Percentiles rank a stretch among this genome's conserved stretches.
Conservation (phyloP, 2,329 filamentous ascomycete genomes). For the Raffaelea ambrosiae region DNA sequence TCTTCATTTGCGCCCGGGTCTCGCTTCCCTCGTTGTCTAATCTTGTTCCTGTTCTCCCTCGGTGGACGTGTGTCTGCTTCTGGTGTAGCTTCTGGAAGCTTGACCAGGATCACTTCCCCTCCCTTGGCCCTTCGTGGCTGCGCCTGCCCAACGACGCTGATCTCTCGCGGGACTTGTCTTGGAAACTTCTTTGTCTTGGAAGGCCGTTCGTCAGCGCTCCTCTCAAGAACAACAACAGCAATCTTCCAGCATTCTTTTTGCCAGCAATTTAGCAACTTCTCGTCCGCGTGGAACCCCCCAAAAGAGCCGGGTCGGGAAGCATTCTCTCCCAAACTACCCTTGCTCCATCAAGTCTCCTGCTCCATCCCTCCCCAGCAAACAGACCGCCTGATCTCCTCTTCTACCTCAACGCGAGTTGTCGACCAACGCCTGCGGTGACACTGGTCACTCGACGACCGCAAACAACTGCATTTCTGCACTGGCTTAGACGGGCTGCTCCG, state of each 20-base stretch:
- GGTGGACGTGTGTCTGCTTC: not conserved
- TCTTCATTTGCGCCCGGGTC: not conserved
- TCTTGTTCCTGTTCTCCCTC: not conserved
- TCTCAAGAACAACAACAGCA: too few species aligned
- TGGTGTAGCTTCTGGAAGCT: constrained; percentile 6
- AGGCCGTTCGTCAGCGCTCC: too few species aligned
- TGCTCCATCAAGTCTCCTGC: too few species aligned
- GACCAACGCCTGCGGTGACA: too few species aligned
- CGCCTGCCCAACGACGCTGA: not conserved
- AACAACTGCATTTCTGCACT: too few species aligned
- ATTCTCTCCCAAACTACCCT: not conserved
- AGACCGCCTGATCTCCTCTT: too few species aligned
- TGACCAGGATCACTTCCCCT: not conserved
- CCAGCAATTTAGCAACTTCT: not conserved
- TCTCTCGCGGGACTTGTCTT: not conserved
- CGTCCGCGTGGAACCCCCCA: not conserved
- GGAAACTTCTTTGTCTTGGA: not conserved
- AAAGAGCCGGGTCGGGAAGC: not conserved
- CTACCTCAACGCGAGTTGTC: too few species aligned
- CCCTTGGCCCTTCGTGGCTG: not conserved
- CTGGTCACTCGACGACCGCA: too few species aligned
- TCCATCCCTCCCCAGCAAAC: too few species aligned
- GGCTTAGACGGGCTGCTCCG: too few species aligned
- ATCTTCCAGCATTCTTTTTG: not conserved
- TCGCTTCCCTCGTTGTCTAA: not conserved